Percentiles rank a stretch among this genome's conserved stretches.
phyloP scores from a whole-genome alignment of 768 basidiomycete species.

The Gloeopeniophorella convolvens region DNA sequence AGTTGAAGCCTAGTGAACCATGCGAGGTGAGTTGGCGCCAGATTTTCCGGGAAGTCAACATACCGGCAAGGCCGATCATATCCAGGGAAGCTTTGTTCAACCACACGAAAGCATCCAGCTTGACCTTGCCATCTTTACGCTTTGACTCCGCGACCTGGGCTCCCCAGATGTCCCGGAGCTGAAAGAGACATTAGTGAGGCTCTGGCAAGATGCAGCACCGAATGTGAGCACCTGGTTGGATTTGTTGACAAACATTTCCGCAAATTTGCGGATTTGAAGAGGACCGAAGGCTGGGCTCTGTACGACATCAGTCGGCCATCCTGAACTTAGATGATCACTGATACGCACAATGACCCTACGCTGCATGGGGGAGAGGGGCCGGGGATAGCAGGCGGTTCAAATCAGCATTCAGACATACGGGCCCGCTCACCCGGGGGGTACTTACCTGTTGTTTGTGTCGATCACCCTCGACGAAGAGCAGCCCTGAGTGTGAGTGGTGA shows the following conservation, averaged over 20 bases:
- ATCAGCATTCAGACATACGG: too few species aligned
- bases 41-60: not conserved
- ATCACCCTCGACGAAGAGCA: too few species aligned
- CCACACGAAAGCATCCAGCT: conserved; percentile 3
- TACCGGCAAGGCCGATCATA: conserved; percentile 7
- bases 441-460: too few species aligned
- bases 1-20: conserved; percentile 1
- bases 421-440: too few species aligned
- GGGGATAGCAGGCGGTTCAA: too few species aligned
- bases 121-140: not conserved
- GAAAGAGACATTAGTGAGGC: not conserved
- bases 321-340: too few species aligned
- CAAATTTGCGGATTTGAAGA: not conserved
- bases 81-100: conserved; percentile 1
- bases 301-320: too few species aligned
- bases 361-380: not conserved
- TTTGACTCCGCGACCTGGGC: not conserved
- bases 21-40: not conserved
- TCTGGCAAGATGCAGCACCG: not conserved
- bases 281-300: conserved; percentile 8
- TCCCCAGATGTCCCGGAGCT: conserved; percentile 1
- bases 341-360: not conserved
- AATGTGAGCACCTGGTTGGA: not conserved
- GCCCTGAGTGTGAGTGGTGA: too few species aligned
- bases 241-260: not conserved